Conservation (phyloP, 2,329 filamentous ascomycete species). For the Pezicula radicicola region DNA sequence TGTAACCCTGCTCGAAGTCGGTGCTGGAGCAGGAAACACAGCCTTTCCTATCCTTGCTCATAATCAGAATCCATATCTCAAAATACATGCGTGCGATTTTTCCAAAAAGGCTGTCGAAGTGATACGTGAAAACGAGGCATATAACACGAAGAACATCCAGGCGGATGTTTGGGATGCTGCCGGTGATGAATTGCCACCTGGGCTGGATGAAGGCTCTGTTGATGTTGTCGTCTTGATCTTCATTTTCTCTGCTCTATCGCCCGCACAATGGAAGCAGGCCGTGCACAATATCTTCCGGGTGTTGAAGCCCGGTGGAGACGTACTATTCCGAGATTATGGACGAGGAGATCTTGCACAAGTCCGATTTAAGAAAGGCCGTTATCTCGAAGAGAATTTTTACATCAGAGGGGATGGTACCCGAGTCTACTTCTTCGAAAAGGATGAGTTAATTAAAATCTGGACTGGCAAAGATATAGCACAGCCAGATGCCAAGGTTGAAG, state of each 20-base stretch:
- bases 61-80: conserved; percentile 80
- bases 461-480: conserved; percentile 34
- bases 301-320: conserved; percentile 87
- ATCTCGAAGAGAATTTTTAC: conserved; percentile 96
- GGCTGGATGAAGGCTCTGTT: conserved; percentile 72
- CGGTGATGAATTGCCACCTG: conserved; percentile 69
- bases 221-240: conserved; percentile 95
- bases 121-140: conserved; percentile 77
- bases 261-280: conserved; percentile 78
- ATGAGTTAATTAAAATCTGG: conserved; percentile 82
- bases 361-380: conserved; percentile 91
- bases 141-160: conserved; percentile 68
- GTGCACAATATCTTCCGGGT: conserved; percentile 78
- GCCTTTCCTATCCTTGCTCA: conserved; percentile 85
- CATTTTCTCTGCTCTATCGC: conserved; percentile 90
- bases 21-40: conserved; percentile 93
- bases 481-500: conserved; percentile 4
- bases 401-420: conserved; percentile 91
- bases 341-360: conserved; percentile 95
- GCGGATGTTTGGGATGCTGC: conserved; percentile 96
- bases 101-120: conserved; percentile 93
- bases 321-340: conserved; percentile 96
- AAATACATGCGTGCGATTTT: conserved; percentile 93
- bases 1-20: conserved; percentile 79
- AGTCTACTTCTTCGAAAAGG: conserved; percentile 94